These are phyloP conservation scores for Parafenestella ontariensis DNA, from an alignment of 2,329 filamentous ascomycete genomes.

Conservation along the genomic window DNA sequence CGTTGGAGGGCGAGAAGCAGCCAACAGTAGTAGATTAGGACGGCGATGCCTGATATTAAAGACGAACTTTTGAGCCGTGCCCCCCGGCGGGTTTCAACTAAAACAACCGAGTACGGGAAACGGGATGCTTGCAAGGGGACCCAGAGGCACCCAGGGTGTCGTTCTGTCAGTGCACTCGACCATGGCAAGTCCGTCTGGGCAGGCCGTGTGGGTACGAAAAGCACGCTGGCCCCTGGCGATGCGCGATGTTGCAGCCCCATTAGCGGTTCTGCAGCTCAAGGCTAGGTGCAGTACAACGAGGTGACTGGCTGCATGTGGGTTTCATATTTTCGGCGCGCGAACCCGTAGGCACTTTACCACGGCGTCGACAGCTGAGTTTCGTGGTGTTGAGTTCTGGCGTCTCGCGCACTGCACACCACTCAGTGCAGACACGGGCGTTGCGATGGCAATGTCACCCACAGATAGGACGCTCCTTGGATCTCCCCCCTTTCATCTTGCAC, in stretches of 20 bases:
- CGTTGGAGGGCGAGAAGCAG: constrained; percentile 3
- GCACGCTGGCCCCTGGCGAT: not conserved
- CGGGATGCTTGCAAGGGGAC: constrained; percentile 1
- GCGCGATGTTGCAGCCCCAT: constrained; percentile 9
- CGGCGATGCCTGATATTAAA: constrained; percentile 7
- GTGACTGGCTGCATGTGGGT: constrained; percentile 7
- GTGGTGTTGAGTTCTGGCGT: too few relatives aligned
- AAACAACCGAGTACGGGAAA: constrained; percentile 11
- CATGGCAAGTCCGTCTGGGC: constrained; percentile 4
- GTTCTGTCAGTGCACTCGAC: constrained; percentile 10
- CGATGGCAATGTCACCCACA: constrained; percentile 22
- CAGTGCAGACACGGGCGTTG: not conserved
- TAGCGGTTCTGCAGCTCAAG: constrained; percentile 1
- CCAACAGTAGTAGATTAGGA: constrained; percentile 4
- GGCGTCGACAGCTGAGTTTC: not conserved
- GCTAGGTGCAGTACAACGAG: constrained; percentile 10
- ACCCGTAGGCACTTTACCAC: not conserved
- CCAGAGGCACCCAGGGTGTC: constrained; percentile 12
- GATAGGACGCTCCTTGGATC: constrained; percentile 21
- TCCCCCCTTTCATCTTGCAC: constrained; percentile 30
- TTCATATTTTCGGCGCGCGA: constrained; percentile 5
- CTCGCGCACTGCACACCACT: too few relatives aligned
- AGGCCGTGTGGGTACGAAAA: not conserved
- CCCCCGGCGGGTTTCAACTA: constrained; percentile 21
- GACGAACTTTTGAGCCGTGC: constrained; percentile 13